Base-by-base conservation (phyloP, 2,329 filamentous ascomycete species). In the Penicillium glabrum region DNA sequence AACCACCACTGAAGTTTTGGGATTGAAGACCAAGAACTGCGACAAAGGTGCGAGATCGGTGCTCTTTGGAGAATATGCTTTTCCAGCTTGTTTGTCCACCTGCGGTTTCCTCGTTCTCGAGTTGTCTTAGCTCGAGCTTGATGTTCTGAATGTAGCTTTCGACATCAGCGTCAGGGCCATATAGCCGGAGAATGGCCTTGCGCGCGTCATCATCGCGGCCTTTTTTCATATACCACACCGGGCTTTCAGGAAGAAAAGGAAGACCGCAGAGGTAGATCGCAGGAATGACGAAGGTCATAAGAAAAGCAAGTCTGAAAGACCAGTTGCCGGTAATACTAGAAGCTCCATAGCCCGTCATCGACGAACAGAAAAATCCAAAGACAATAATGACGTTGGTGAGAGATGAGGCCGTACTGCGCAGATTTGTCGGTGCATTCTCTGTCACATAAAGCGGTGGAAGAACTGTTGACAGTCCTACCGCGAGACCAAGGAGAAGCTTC, bases 381-480 rank as follows among this genome's bases (percentile, higher is more conserved):
- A 56, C 54, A 54, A 57, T 57, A 24, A 57, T 46, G 39, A 57
- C 51, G 27, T 57, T 57, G 33, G 55, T 57, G 11, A 57, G 41
- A 19, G 55, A 57, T 16, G 55, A 57, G 5, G 51, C 51, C 6
- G 39, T 54, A 24, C 51, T 54, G 39, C 55, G 55, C 44, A 57
- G 51, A 19, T 53, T 27, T 4, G 51, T 46, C 4, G 55, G 55
- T 54, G 55, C 55, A 44, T 57, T 57, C 46, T 57, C 55, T 7
- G 55, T 57, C 39, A 57, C 55, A 11, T 57, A 57, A 14, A 57
- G 43, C 23, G 55, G 55, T 3, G 55, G 55, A 44, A 57, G 46
- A 2, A 57, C 55, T 1, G 55, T 57, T 23, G 55, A 35, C 3
- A 57, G 55, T 27, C 55, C 55, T 31, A 57, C 51, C 4, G 54